phyloP scores from a whole-genome alignment of 2,329 filamentous ascomycete species.

The Aspergillus sp. region DNA sequence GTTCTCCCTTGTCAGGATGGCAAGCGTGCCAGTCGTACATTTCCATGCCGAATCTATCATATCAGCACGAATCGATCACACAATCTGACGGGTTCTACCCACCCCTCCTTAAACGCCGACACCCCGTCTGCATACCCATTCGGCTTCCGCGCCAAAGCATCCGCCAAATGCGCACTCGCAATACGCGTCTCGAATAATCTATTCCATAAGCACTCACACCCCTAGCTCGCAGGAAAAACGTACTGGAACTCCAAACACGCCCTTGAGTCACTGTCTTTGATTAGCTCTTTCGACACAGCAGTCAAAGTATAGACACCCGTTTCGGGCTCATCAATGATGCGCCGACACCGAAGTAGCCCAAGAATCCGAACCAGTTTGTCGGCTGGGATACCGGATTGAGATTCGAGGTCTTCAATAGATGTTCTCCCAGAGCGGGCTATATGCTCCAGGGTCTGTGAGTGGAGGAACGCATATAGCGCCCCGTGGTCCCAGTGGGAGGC shows the following conservation, averaged over 20 bases:
- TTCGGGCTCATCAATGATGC: background rate
- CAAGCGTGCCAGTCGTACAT: conserved; percentile 4
- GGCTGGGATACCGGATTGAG: background rate
- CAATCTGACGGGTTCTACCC: accelerated
- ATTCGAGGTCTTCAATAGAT: background rate
- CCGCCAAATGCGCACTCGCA: background rate
- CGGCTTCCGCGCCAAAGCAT: background rate
- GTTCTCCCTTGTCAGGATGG: conserved; percentile 1
- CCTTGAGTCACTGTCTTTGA: background rate
- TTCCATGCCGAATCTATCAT: background rate
- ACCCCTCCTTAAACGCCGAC: background rate
- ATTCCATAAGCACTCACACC: accelerated
- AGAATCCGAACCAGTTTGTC: background rate
- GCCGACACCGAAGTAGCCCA: conserved; percentile 4
- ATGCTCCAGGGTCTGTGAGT: background rate
- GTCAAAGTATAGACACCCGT: background rate
- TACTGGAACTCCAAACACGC: conserved; percentile 4
- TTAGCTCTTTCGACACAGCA: background rate
- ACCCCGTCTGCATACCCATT: background rate
- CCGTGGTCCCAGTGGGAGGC: conserved; percentile 1
- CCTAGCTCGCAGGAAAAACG: background rate
- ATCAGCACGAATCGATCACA: background rate
- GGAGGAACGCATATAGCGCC: background rate
- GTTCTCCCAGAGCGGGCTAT: background rate
- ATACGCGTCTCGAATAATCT: conserved; percentile 1